A percentile compares a stretch with the other conserved stretches of the same genome.
Conservation (phyloP, 139 green algal genomes). For the Edaphochlamys debaryana region DNA sequence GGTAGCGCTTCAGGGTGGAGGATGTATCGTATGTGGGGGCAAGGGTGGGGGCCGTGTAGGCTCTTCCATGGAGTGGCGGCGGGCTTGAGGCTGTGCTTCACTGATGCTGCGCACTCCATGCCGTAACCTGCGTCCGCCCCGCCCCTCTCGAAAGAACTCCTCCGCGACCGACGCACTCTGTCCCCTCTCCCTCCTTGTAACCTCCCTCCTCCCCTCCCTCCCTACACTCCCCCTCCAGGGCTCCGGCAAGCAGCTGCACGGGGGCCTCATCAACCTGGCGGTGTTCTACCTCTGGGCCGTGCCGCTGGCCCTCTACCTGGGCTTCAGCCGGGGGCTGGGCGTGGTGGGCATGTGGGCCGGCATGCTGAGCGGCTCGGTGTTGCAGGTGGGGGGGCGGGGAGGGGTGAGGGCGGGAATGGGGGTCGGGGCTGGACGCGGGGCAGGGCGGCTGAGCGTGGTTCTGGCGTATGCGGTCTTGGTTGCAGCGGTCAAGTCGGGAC, state of each 20-base stretch:
- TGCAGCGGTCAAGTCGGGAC: neutral
- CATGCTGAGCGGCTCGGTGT: slow-evolving; percentile 25
- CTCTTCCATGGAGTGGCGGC: too few relatives aligned
- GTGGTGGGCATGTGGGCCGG: slow-evolving; percentile 51
- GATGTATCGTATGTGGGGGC: too few relatives aligned
- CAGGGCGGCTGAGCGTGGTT: neutral
- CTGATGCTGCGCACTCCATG: too few relatives aligned
- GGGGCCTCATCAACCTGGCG: slow-evolving; percentile 51
- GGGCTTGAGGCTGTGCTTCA: too few relatives aligned
- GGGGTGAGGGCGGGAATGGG: neutral
- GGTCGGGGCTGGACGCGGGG: neutral
- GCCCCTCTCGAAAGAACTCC: too few relatives aligned
- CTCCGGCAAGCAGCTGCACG: slow-evolving; percentile 57
- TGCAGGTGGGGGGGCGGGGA: slow-evolving; percentile 20
- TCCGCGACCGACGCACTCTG: too few relatives aligned
- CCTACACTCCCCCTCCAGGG: slow-evolving; percentile 25
- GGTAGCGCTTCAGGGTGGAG: too few relatives aligned
- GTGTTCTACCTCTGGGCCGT: slow-evolving; percentile 59
- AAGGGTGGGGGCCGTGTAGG: too few relatives aligned
- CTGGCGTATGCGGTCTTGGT: neutral
- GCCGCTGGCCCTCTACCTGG: slow-evolving; percentile 42
- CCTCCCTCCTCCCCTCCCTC: neutral
- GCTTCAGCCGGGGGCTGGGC: slow-evolving; percentile 33
- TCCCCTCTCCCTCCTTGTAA: neutral
- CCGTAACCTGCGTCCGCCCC: too few relatives aligned